Evolutionary conservation across 2,329 filamentous ascomycete species (phyloP).

Genomic region (Nannizziopsis barbatae): DNA sequence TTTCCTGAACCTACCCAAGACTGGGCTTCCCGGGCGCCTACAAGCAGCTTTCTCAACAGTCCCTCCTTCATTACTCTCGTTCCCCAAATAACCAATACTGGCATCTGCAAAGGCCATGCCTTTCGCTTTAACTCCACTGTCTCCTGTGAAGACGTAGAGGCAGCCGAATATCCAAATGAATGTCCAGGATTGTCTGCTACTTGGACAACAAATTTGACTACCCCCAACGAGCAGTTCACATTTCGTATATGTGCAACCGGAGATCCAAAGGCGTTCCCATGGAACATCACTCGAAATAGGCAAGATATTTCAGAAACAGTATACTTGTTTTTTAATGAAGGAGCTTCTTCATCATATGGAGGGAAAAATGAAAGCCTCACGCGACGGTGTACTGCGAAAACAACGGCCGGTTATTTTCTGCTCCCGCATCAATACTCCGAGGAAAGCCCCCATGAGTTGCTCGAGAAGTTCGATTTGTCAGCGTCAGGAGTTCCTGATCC

Average conservation of each 20-base stretch:
- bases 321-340: constrained; percentile 7
- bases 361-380: not conserved
- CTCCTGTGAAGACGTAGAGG: not conserved
- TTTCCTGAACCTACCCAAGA: too few relatives aligned
- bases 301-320: constrained; percentile 9
- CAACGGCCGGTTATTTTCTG: constrained; percentile 10
- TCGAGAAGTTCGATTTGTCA: constrained; percentile 8
- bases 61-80: too few relatives aligned
- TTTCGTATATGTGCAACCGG: constrained; percentile 9
- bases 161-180: not conserved
- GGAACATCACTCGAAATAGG: constrained; percentile 10
- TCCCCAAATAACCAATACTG: not conserved
- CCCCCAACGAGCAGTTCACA: not conserved
- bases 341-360: not conserved
- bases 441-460: constrained; percentile 2
- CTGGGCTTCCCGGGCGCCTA: too few relatives aligned
- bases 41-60: too few relatives aligned
- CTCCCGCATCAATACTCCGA: constrained; percentile 1
- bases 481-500: constrained; percentile 3
- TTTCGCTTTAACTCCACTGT: constrained; percentile 11
- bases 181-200: too few relatives aligned
- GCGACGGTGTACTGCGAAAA: constrained; percentile 6
- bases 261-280: constrained; percentile 1
- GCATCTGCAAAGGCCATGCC: constrained; percentile 9
- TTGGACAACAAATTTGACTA: too few relatives aligned